phyloP scores from a whole-genome alignment of 1,139 yeast species.

The Blastobotrys persicus region DNA sequence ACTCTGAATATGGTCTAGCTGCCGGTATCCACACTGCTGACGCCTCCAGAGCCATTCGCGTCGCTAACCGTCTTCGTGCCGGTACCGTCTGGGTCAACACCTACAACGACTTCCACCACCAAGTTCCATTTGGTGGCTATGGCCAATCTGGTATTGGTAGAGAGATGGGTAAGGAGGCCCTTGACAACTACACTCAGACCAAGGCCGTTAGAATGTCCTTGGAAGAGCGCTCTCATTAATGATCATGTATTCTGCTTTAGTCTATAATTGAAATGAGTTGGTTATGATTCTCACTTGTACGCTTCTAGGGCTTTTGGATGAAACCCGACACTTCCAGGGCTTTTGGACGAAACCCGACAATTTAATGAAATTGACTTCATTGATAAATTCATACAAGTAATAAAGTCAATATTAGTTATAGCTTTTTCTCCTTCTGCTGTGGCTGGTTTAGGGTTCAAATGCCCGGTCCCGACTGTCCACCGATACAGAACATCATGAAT shows the following conservation, averaged over 20 bases:
- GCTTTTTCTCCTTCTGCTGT: too few species aligned
- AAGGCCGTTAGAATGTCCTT: slow-evolving; percentile 67
- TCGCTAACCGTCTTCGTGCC: slow-evolving; percentile 62
- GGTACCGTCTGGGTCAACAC: slow-evolving; percentile 84
- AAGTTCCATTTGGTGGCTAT: slow-evolving; percentile 80
- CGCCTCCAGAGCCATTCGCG: slow-evolving; percentile 53
- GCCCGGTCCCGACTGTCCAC: too few species aligned
- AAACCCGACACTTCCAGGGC: too few species aligned
- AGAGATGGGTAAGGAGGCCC: slow-evolving; percentile 83
- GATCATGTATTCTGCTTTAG: too few species aligned
- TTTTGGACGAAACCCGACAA: too few species aligned
- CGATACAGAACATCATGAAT: slow-evolving; percentile 6
- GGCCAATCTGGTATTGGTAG: slow-evolving; percentile 86
- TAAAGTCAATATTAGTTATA: too few species aligned
- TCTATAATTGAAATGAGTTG: too few species aligned
- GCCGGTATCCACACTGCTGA: slow-evolving; percentile 75
- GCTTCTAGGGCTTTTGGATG: too few species aligned
- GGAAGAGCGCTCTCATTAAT: slow-evolving; percentile 28
- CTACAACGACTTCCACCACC: slow-evolving; percentile 72
- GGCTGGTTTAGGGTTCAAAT: too few species aligned
- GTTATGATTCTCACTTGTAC: too few species aligned
- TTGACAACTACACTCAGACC: slow-evolving; percentile 70
- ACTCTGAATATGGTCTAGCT: slow-evolving; percentile 74
- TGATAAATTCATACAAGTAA: too few species aligned
- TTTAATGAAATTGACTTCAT: too few species aligned